Evolutionary conservation across 495 filamentous ascomycete genomes (phyloP).

Genomic region (Tuber magnatum): DNA sequence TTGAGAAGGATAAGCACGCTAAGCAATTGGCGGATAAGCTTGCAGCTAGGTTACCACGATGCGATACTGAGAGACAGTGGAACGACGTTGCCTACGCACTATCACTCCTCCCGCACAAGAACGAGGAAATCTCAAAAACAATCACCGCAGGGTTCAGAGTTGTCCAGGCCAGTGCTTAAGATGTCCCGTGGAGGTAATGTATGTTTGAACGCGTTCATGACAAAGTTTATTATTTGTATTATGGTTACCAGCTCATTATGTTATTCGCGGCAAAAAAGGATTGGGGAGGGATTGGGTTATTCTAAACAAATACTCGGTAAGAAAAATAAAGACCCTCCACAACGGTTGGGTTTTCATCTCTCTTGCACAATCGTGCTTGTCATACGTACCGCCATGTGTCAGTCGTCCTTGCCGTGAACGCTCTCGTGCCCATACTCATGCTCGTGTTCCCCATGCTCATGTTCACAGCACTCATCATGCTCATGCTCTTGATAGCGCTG

Average conservation of each 20-base stretch:
- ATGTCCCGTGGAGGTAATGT: not conserved
- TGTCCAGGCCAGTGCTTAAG: slow-evolving; percentile 53
- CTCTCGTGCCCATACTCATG: slow-evolving; percentile 8
- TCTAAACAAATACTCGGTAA: not conserved
- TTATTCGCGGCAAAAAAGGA: not conserved
- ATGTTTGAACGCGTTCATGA: not conserved
- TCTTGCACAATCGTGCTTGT: not conserved
- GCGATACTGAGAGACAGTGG: slow-evolving; percentile 92
- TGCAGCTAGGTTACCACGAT: slow-evolving; percentile 74
- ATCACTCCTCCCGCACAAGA: slow-evolving; percentile 86
- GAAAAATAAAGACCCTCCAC: not conserved
- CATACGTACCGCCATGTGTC: not conserved
- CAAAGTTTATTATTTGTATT: not conserved
- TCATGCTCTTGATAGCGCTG: slow-evolving; percentile 11
- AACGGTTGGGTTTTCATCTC: not conserved
- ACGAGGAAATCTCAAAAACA: slow-evolving; percentile 87
- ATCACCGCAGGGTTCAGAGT: slow-evolving; percentile 79
- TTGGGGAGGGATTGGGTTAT: not conserved
- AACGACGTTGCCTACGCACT: slow-evolving; percentile 91
- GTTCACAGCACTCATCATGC: slow-evolving; percentile 16
- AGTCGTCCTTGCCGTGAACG: not conserved
- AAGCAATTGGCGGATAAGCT: slow-evolving; percentile 92
- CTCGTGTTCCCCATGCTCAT: slow-evolving; percentile 24
- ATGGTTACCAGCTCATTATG: not conserved
- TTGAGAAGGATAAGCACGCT: slow-evolving; percentile 99